Base-by-base conservation (phyloP, 331 rosid genomes). In the Ulmus americana region DNA sequence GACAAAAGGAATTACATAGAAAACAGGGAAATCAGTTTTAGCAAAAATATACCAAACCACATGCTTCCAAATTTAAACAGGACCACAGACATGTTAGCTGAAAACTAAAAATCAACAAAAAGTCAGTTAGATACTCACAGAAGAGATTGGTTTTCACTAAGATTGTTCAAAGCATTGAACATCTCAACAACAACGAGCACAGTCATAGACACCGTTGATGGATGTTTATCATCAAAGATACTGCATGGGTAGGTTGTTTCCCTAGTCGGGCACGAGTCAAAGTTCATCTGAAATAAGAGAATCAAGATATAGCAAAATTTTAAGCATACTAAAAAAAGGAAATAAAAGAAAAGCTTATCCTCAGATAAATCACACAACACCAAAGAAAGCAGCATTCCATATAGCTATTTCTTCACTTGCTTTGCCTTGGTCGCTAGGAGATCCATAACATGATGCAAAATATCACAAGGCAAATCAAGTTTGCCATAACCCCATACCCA, bases 141-240 rank as follows among this genome's bases (percentile, higher is more conserved):
- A 68, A 92, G 95, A 70, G 98, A 92, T 78, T 92, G 98, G 76
- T 92, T 92, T 83, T 92, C 98, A 56, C 98, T 89, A 56, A 92
- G 96, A 79, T 92, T 92, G 77, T 92, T 92, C 86, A 92, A 82
- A 77, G 98, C 98, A 64, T 92, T 92, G 79, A 92, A 92, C 97
- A 92, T 92, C 79, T 92, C 98, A 67, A 92, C 97, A 46, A 92
- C 97, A 7, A 92, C 98, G 54, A 92, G 98, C 75, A 92, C 97
- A 49, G 98, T 92, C 98, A 92, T 92, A 48, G 98, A 75, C 73
- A 92, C 94, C 62, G 97, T 92, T 6, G 98, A 92, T 55, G 98
- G 98, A 75, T 87, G 98, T 70, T 88, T 84, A 73, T 92, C 98
- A 70, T 85, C 88, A 77, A 92, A 92, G 77, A 92, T 75, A 76